A percentile compares a stretch with the other conserved stretches of the same genome.
phyloP scores from a whole-genome alignment of 352 stramenopile species.

The Thalassiosira exigua region DNA sequence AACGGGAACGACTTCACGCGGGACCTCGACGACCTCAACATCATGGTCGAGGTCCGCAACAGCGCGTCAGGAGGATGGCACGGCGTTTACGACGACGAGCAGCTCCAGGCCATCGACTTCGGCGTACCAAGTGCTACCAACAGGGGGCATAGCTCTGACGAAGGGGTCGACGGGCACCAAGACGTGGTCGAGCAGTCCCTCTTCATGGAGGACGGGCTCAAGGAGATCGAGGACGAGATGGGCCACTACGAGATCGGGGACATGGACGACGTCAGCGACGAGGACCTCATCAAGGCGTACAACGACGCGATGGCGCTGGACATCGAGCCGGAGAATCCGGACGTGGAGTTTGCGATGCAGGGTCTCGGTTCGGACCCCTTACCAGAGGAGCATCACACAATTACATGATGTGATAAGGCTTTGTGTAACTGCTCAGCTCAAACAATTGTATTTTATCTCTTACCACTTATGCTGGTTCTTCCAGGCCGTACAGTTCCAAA shows the following conservation, averaged over 20 bases:
- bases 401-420: no score
- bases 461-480: no score
- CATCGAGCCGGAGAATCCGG: conserved; percentile 53
- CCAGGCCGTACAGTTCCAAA: no score
- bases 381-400: neutral
- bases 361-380: conserved; percentile 28
- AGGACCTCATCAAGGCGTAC: conserved; percentile 60
- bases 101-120: conserved; percentile 52
- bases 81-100: conserved; percentile 46
- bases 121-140: conserved; percentile 5
- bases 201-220: conserved; percentile 59
- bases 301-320: conserved; percentile 59
- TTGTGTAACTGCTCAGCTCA: no score
- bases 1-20: conserved; percentile 2
- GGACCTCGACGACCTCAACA: conserved; percentile 19
- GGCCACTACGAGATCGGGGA: conserved; percentile 44
- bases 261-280: conserved; percentile 43
- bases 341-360: conserved; percentile 49
- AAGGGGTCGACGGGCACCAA: conserved; percentile 9
- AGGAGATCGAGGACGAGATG: conserved; percentile 50
- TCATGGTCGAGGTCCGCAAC: conserved; percentile 50
- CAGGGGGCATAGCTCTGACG: no score
- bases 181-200: conserved; percentile 52
- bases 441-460: no score
- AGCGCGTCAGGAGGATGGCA: conserved; percentile 56